Evolutionary conservation across 2,329 filamentous ascomycete genomes (phyloP).

Genomic region (Cladosporium austrohemisphaericum): DNA sequence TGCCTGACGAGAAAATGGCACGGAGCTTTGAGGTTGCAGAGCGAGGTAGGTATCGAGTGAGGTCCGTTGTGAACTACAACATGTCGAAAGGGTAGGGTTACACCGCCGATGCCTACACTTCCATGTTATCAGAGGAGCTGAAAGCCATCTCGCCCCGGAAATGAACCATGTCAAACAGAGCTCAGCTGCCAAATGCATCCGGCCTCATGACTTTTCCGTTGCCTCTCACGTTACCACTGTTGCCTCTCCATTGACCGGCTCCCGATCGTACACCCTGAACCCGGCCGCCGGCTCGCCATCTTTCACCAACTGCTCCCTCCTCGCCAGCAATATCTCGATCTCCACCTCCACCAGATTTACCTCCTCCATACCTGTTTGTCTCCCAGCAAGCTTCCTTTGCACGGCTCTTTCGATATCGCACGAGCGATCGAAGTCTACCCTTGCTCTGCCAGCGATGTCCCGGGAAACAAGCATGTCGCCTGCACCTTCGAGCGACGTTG

Average conservation of each 20-base stretch:
- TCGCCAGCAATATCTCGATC: neutral
- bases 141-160: too few species aligned
- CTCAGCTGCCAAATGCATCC: too few species aligned
- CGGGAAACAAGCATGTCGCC: neutral
- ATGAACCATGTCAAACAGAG: too few species aligned
- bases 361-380: neutral
- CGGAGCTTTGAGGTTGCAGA: too few species aligned
- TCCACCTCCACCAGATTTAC: conserved; percentile 6
- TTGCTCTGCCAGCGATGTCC: neutral
- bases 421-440: neutral
- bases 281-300: neutral
- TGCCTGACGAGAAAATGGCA: too few species aligned
- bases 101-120: too few species aligned
- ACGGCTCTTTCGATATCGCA: neutral
- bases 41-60: too few species aligned
- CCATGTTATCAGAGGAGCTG: too few species aligned
- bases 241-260: neutral
- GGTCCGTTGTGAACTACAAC: too few species aligned
- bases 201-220: too few species aligned
- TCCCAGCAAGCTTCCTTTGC: neutral
- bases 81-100: too few species aligned
- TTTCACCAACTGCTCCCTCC: neutral
- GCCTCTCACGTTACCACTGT: neutral
- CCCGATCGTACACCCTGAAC: neutral
- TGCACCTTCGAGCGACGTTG: neutral